Evolutionary conservation across 73 alveolate genomes (phyloP), one percentile per base, ranked within the genome.

Genomic region (Stentor coeruleus): DNA sequence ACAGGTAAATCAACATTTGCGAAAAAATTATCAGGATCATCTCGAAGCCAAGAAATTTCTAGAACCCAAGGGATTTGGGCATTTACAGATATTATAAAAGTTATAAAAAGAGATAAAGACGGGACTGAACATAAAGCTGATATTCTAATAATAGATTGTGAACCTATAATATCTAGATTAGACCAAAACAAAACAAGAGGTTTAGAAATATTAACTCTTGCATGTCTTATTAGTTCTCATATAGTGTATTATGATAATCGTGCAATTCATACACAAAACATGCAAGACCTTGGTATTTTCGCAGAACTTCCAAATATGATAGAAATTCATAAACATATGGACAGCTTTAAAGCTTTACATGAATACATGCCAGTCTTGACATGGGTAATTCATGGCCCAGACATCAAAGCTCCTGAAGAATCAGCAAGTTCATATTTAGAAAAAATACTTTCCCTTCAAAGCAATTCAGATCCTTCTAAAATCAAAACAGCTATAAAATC

Each of bases 111-210:
- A 49, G 66, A 49, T 49, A 20, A 49, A 49, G 66, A 49, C 66
- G 66, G 66, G 28, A 11, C 66, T 49, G 66, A 49, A 20, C 20
- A 49, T 49, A 49, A 49, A 49, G 28, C 20, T 20, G 66, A 49
- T 20, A 11, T 49, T 6, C 66, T 49, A 6, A 20, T 49, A 6
- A 49, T 49, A 11, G 66, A 49, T 20, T 49, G 66, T 49, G 66
- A 49, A 20, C 20, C 66, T 6, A 49, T 49, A 6, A 49, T 20
- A 11, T 6, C 66, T 11, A 49, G 66, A 49, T 6, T 20, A 11
- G 66, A 49, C 66, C 6, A 49, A 20, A 49, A 49, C 66, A 49
- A 49, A 49, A 49, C 66, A 49, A 49, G 66, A 49, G 66, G 66
- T 11, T 20, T 49, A 20, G 66, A 49, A 20, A 49, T 49, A 49